Base-by-base conservation (phyloP, 2,329 filamentous ascomycete species). In the Periconia sp. region DNA sequence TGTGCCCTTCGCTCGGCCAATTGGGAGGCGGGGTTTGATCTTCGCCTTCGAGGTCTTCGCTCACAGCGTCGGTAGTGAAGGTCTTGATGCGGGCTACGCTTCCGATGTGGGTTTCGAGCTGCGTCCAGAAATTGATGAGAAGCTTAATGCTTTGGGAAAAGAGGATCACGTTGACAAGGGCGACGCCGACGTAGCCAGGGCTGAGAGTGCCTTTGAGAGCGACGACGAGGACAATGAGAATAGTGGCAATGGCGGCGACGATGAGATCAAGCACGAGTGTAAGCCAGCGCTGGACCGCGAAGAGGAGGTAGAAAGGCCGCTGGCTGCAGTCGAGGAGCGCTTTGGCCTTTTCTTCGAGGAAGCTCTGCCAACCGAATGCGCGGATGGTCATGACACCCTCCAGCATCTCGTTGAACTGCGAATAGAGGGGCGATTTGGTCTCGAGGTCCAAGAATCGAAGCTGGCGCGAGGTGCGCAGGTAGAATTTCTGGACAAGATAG, bases 61-160 rank as follows among this genome's bases (percentile, higher is more conserved):
- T 73, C 10, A 74, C 61, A 1, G 77, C 76, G 30, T 71, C 74
- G 7, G 74, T 71, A 1, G 74, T 76, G 56, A 85, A 85, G n/a
- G 76, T 75, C 62, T 81, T 82, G 56, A 85, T 76, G 19, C 84
- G 76, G 5, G 79, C 74, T 9, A 86, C 77, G 10, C 82, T 82
- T 8, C 83, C 83, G 43, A 86, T 78, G 37, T 79, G 77, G 0
- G 82, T 85, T 58, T 86, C 84, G 15, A 86, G 70, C 41, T 77
- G 75, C 0, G 83, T 85, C 82, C 82, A 86, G 44, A 76, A 78
- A 0, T 75, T 66, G 8, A 83, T 74, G n/a, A 83, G 65, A 10
- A 78, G 64, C 52, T 79, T 80, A 53, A 85, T 74, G 48, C 74
- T 77, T 42, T 79, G 74, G 42, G 78, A 82, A 65, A 85, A 82